Evolutionary conservation across 2,329 filamentous ascomycete species (phyloP).

Genomic region (Colletotrichum costaricense): DNA sequence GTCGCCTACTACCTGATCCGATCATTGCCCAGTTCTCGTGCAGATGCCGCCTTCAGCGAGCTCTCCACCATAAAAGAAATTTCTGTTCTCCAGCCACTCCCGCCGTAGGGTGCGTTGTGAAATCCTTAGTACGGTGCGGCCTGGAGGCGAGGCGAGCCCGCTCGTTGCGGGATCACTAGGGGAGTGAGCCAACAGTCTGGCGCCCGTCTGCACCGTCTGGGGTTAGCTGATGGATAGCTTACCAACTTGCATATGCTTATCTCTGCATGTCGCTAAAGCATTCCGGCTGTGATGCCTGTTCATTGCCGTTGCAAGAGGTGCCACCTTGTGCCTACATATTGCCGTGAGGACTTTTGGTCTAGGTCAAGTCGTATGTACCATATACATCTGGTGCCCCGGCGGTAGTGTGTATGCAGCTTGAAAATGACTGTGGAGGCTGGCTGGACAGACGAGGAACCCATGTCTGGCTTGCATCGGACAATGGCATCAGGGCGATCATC

Average conservation of each 20-base stretch:
- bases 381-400: not conserved
- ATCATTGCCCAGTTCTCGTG: not conserved
- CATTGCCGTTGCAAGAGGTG: not conserved
- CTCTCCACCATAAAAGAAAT: not conserved
- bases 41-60: not conserved
- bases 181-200: not conserved
- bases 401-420: constrained; percentile 19
- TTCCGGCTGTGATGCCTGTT: not conserved
- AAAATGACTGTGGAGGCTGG: not conserved
- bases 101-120: not conserved
- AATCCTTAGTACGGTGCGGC: not conserved
- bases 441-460: constrained; percentile 9
- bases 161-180: not conserved
- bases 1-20: not conserved
- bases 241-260: constrained; percentile 4
- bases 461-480: constrained; percentile 25
- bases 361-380: not conserved
- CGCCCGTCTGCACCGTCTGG: not conserved
- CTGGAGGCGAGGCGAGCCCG: not conserved
- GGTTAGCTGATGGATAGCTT: not conserved
- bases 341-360: not conserved
- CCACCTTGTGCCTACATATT: not conserved
- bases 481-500: constrained; percentile 24
- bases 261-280: not conserved
- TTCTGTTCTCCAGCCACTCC: not conserved